phyloP scores from a whole-genome alignment of 805 yeast species.

The Dipodascus geniculatus region DNA sequence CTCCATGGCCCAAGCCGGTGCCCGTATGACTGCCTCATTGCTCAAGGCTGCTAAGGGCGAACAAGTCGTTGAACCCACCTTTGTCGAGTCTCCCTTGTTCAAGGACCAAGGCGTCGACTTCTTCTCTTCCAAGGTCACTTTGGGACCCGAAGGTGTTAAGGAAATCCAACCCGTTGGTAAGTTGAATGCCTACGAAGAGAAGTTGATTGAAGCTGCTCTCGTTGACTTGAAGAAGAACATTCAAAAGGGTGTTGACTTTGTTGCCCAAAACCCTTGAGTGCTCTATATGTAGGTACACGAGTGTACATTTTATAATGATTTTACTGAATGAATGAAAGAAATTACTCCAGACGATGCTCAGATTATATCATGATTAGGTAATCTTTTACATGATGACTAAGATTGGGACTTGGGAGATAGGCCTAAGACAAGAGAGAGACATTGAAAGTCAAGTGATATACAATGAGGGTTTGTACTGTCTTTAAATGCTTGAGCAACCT shows the following conservation, averaged over 20 bases:
- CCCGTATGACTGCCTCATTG: conserved; percentile 55
- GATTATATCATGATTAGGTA: no score
- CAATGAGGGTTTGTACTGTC: no score
- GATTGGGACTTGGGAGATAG: no score
- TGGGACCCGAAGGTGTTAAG: conserved; percentile 85
- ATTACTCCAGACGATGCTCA: no score
- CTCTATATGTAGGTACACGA: no score
- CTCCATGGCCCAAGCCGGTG: conserved; percentile 91
- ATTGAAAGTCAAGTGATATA: no score
- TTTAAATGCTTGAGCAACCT: no score
- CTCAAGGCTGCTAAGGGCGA: conserved; percentile 31
- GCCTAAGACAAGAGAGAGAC: no score
- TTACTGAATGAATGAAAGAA: background rate
- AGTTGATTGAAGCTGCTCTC: conserved; percentile 68
- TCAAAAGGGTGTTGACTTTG: conserved; percentile 83
- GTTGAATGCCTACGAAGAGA: conserved; percentile 70
- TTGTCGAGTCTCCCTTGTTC: conserved; percentile 62
- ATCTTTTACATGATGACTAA: no score
- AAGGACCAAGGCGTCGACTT: conserved; percentile 86
- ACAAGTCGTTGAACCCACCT: conserved; percentile 41
- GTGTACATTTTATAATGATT: background rate
- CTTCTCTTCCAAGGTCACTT: conserved; percentile 90
- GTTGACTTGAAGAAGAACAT: conserved; percentile 81
- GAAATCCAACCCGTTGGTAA: conserved; percentile 71
- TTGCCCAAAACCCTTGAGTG: conserved; percentile 31